phyloP scores from a whole-genome alignment of 2,329 filamentous ascomycete genomes.

The Penicillium hordei region DNA sequence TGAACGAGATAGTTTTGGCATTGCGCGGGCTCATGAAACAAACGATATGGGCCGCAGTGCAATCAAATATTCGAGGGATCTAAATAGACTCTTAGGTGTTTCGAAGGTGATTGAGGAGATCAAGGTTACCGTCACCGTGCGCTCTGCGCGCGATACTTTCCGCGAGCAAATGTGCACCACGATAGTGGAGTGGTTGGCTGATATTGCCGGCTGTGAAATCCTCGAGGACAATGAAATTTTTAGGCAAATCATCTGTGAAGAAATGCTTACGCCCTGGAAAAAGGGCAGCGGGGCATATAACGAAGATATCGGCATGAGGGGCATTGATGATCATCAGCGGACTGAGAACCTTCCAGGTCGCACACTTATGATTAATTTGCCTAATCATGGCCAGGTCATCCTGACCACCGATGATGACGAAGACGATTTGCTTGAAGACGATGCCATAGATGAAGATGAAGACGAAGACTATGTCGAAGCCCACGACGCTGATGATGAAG shows the following conservation, averaged over 20 bases:
- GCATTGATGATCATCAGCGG: slow-evolving; percentile 76
- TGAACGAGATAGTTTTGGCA: slow-evolving; percentile 67
- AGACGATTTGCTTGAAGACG: slow-evolving; percentile 36
- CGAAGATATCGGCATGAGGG: slow-evolving; percentile 71
- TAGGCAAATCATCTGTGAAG: slow-evolving; percentile 80
- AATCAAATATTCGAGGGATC: slow-evolving; percentile 70
- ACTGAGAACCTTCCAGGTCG: slow-evolving; percentile 52
- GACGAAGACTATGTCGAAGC: slow-evolving; percentile 50
- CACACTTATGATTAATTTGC: slow-evolving; percentile 42
- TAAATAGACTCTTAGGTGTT: slow-evolving; percentile 71
- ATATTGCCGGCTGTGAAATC: slow-evolving; percentile 86
- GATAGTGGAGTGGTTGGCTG: slow-evolving; percentile 92
- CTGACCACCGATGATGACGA: slow-evolving; percentile 52
- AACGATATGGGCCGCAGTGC: slow-evolving; percentile 86
- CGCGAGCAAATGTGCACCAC: slow-evolving; percentile 98
- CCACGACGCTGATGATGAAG: slow-evolving; percentile 51
- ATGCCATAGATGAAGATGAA: slow-evolving; percentile 34
- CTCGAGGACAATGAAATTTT: slow-evolving; percentile 77
- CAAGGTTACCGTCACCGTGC: slow-evolving; percentile 91
- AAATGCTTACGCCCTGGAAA: slow-evolving; percentile 84
- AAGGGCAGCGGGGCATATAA: slow-evolving; percentile 82
- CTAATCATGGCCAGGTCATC: slow-evolving; percentile 43
- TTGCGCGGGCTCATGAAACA: slow-evolving; percentile 78
- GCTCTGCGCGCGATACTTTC: slow-evolving; percentile 91
- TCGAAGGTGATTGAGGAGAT: slow-evolving; percentile 90